A percentile compares a stretch with the other conserved stretches of the same genome.
Evolutionary conservation across 306 rosid genomes (phyloP).

Genomic region (Hippophae tibetana): DNA sequence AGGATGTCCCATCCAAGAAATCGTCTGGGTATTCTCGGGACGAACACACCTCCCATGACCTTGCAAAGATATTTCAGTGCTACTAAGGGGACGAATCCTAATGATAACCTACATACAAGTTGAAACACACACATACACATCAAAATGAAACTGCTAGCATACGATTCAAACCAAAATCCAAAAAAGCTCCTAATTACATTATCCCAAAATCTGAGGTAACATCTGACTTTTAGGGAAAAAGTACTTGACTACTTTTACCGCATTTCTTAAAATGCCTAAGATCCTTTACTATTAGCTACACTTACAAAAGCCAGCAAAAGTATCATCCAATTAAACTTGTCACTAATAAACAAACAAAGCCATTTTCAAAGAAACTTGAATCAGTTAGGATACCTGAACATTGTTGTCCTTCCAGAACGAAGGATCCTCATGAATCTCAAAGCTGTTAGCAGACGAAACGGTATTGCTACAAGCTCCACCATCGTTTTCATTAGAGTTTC

Average conservation of each 20-base stretch:
- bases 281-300: too few relatives aligned
- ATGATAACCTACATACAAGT: conserved; percentile 61
- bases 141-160: conserved; percentile 3
- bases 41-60: conserved; percentile 68
- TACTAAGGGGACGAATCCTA: conserved; percentile 88
- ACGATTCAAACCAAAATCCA: neutral
- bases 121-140: conserved; percentile 8
- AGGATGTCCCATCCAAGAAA: conserved; percentile 90
- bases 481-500: conserved; percentile 32
- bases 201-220: neutral
- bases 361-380: neutral
- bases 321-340: neutral
- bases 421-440: conserved; percentile 75
- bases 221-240: too few relatives aligned
- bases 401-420: conserved; percentile 96
- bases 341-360: neutral
- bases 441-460: conserved; percentile 43
- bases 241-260: too few relatives aligned
- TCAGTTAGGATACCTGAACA: conserved; percentile 56
- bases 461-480: conserved; percentile 28
- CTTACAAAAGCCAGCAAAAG: neutral
- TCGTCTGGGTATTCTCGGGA: conserved; percentile 72
- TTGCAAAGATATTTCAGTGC: conserved; percentile 69
- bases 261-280: too few relatives aligned
- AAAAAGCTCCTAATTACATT: neutral